Percentiles rank a stretch among this genome's conserved stretches.
These are phyloP conservation scores for Herpetospermum pedunculosum DNA, from an alignment of 306 rosid species.

Conservation along the genomic window DNA sequence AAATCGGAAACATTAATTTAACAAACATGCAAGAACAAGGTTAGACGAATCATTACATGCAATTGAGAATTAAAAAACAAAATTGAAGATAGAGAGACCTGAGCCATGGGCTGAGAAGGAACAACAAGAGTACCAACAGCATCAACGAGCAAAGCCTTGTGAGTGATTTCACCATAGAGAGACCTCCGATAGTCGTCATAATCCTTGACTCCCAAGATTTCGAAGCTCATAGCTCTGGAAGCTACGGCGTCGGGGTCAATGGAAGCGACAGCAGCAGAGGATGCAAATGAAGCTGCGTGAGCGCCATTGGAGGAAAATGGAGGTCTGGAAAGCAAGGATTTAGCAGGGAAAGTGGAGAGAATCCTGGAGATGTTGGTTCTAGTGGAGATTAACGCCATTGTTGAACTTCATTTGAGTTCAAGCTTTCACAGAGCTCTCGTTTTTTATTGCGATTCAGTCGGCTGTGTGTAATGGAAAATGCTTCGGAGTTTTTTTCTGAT, in stretches of 20 bases:
- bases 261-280: slow-evolving; percentile 30
- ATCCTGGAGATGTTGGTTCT: slow-evolving; percentile 29
- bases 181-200: slow-evolving; percentile 78
- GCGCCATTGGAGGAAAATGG: slow-evolving; percentile 14
- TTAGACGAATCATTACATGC: background rate
- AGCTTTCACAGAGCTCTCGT: background rate
- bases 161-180: slow-evolving; percentile 72
- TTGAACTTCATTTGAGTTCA: slow-evolving; percentile 32
- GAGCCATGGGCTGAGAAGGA: slow-evolving; percentile 98
- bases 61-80: background rate
- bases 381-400: slow-evolving; percentile 35
- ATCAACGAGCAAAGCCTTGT: slow-evolving; percentile 86
- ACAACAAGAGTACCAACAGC: slow-evolving; percentile 90
- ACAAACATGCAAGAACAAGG: background rate
- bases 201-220: slow-evolving; percentile 47
- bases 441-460: background rate
- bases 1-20: background rate
- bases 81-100: slow-evolving; percentile 27
- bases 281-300: background rate
- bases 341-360: background rate
- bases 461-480: background rate
- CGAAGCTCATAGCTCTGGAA: slow-evolving; percentile 22
- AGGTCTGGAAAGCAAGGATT: slow-evolving; percentile 11
- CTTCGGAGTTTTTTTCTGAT: background rate
- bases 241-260: slow-evolving; percentile 18